Conservation (phyloP, 352 stramenopile genomes). For the Phytophthora palmivora region DNA sequence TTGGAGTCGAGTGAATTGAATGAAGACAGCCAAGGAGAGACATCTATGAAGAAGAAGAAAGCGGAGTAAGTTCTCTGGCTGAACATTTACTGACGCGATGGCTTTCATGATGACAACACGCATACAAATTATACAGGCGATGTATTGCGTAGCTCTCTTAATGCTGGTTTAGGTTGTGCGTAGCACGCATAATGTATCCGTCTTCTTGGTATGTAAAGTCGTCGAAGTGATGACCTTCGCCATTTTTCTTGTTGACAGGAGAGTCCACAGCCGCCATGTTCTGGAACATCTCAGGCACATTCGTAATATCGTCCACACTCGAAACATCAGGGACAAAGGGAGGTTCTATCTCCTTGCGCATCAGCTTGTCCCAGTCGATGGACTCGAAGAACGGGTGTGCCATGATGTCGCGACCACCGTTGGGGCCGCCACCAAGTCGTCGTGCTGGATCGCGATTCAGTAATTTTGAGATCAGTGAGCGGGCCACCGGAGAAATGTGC, state of each 20-base stretch:
- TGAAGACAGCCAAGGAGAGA: slow-evolving; percentile 5
- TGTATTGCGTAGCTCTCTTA: slow-evolving; percentile 40
- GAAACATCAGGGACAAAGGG: slow-evolving; percentile 83
- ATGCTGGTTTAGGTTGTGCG: slow-evolving; percentile 27
- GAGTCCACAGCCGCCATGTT: slow-evolving; percentile 90
- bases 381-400: slow-evolving; percentile 85
- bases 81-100: too few relatives aligned
- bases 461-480: slow-evolving; percentile 89
- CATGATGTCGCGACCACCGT: slow-evolving; percentile 90
- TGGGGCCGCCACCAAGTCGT: slow-evolving; percentile 91
- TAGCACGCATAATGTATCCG: slow-evolving; percentile 53
- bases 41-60: slow-evolving; percentile 35
- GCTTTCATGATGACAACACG: neutral
- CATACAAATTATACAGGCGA: slow-evolving; percentile 36
- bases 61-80: slow-evolving; percentile 4
- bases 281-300: slow-evolving; percentile 91
- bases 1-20: neutral
- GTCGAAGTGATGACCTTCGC: slow-evolving; percentile 88
- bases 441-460: slow-evolving; percentile 94
- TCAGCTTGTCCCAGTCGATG: slow-evolving; percentile 89
- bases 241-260: slow-evolving; percentile 87
- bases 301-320: slow-evolving; percentile 87
- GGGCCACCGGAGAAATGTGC: slow-evolving; percentile 79
- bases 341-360: slow-evolving; percentile 85
- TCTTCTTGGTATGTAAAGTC: slow-evolving; percentile 92